Conservation (phyloP, 2,329 filamentous ascomycete species). For the Cercospora nicotianae region DNA sequence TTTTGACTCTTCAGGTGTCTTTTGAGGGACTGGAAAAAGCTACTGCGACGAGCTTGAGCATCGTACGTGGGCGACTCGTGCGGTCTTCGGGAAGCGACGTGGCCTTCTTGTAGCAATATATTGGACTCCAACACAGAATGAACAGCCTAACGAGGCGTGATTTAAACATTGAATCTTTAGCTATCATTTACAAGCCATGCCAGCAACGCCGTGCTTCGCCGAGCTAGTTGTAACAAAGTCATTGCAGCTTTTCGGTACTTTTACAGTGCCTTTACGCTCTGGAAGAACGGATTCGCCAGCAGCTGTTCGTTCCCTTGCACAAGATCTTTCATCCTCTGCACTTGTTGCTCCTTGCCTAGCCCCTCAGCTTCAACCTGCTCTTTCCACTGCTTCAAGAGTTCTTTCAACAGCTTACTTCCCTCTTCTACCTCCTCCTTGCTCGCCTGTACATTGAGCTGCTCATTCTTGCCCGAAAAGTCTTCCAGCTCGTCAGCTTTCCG, state of each 20-base stretch:
- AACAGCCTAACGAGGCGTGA: conserved; percentile 4
- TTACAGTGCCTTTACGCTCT: conserved; percentile 53
- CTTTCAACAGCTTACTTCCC: conserved; percentile 81
- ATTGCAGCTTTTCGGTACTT: background rate
- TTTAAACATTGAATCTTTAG: background rate
- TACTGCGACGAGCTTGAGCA: background rate
- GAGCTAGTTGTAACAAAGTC: conserved; percentile 4
- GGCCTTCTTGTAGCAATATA: conserved; percentile 14
- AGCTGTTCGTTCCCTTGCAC: conserved; percentile 70
- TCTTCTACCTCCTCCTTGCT: conserved; percentile 85
- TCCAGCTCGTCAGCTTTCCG: conserved; percentile 97
- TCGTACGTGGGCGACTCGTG: background rate
- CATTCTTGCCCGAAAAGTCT: conserved; percentile 77
- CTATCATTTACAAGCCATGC: background rate
- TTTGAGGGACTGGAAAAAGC: conserved; percentile 7
- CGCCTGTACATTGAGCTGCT: conserved; percentile 56
- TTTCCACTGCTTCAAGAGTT: conserved; percentile 83
- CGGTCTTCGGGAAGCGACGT: background rate
- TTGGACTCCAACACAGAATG: conserved; percentile 8
- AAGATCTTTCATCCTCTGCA: conserved; percentile 74
- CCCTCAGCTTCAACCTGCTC: conserved; percentile 61
- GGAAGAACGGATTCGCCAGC: conserved; percentile 66
- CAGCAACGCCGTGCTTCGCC: background rate
- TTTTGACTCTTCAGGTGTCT: conserved; percentile 1
- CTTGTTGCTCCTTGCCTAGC: conserved; percentile 68